Evolutionary conservation across 331 rosid species (phyloP).

Genomic region (Rhamnella rubrinervis): DNA sequence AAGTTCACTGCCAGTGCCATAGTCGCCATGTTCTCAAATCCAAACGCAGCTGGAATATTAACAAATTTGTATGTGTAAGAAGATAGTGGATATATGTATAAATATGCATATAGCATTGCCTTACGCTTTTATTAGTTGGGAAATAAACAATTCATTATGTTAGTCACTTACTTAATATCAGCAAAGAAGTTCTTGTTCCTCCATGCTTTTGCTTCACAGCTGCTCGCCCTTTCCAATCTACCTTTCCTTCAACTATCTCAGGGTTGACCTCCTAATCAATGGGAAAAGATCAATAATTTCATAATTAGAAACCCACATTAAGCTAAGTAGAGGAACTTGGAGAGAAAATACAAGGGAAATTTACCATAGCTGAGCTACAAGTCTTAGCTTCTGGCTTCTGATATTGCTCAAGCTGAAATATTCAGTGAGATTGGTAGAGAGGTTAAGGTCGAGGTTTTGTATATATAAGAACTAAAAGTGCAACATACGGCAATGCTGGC

Average conservation of each 20-base stretch:
- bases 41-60: conserved; percentile 45
- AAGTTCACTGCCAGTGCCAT: conserved; percentile 80
- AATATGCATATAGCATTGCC: neutral
- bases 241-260: conserved; percentile 63
- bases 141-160: neutral
- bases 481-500: neutral
- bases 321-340: neutral
- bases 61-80: neutral
- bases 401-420: neutral
- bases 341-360: neutral
- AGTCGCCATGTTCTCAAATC: conserved; percentile 70
- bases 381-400: neutral
- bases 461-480: conserved; percentile 15
- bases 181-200: conserved; percentile 49
- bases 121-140: neutral
- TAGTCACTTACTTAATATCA: conserved; percentile 48
- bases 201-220: conserved; percentile 74
- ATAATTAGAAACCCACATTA: neutral
- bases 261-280: conserved; percentile 32
- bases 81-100: neutral
- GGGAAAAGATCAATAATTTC: neutral
- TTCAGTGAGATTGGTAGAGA: conserved; percentile 6
- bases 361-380: conserved; percentile 22
- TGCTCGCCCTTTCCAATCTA: conserved; percentile 92
- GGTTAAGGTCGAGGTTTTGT: conserved; percentile 16